These are phyloP conservation scores for Phytophthora cactorum DNA, from an alignment of 352 stramenopile genomes.

Conservation along the genomic window DNA sequence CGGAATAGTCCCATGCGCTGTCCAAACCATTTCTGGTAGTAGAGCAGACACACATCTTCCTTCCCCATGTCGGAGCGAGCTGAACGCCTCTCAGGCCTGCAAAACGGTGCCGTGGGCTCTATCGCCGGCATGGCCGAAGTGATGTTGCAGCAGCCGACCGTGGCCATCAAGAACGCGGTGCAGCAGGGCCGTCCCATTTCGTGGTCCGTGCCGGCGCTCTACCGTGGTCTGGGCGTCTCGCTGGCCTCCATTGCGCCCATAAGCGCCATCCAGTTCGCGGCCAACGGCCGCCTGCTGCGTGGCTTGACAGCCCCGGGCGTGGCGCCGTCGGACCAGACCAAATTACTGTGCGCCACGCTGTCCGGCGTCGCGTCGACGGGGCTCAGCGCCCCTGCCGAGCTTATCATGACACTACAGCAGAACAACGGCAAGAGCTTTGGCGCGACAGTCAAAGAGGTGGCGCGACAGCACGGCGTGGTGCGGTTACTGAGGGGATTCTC, in stretches of 20 bases:
- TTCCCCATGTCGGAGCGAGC: slow-evolving; percentile 48
- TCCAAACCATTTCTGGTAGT: too few species aligned
- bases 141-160: slow-evolving; percentile 81
- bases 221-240: slow-evolving; percentile 81
- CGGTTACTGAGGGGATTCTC: slow-evolving; percentile 70
- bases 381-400: slow-evolving; percentile 73
- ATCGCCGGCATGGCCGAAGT: slow-evolving; percentile 86
- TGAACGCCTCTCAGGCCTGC: slow-evolving; percentile 69
- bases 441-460: slow-evolving; percentile 64
- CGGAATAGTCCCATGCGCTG: too few species aligned
- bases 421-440: slow-evolving; percentile 77
- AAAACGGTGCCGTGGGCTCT: slow-evolving; percentile 81
- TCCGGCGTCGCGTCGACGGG: slow-evolving; percentile 66
- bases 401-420: slow-evolving; percentile 89
- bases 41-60: too few species aligned
- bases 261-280: slow-evolving; percentile 80
- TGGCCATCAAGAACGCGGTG: slow-evolving; percentile 87
- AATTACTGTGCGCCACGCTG: slow-evolving; percentile 65
- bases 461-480: slow-evolving; percentile 44
- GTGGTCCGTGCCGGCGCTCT: slow-evolving; percentile 68
- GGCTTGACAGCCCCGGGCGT: slow-evolving; percentile 23
- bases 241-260: slow-evolving; percentile 81
- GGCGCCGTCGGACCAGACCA: slow-evolving; percentile 49
- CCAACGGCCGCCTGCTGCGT: slow-evolving; percentile 72
- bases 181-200: slow-evolving; percentile 77